Evolutionary conservation across 306 rosid species (phyloP), one percentile per base, ranked within the genome.

Genomic region (Lathyrus oleraceus): DNA sequence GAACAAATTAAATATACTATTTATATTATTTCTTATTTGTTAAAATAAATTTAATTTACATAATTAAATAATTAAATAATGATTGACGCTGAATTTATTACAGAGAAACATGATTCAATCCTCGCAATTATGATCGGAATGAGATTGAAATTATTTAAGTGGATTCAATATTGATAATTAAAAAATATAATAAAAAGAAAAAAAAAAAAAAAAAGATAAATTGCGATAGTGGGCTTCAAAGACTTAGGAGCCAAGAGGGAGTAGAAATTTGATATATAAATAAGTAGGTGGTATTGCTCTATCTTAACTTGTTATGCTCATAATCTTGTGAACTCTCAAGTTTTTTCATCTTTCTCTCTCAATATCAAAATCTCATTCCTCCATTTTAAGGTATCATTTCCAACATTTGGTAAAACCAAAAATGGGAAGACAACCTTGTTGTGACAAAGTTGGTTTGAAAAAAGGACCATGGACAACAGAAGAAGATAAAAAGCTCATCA

Each of bases 381-480:
- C 28, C 30, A 43, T 61, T 61, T 73, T 38, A 28, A 57, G 39
- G 63, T 35, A 8, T 36, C 80, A 64, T 74, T 79, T 67, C 39
- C 15, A 9, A 23, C 25, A 53, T 42, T 53, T 74, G 66, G 2
- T 25, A 12, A 38, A 58, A 20, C 45, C 20, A 75, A 71, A 74
- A 61, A 90, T 93, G 98, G 98, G 98, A 79, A 88, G 98, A 67
- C 97, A 93, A 77, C 98, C 98, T 4, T 93, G 98, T 62, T 93
- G 98, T 84, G 98, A 93, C 83, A 93, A 93, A 79, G 97, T 93
- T 49, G 98, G 98, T 65, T 72, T 93, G 87, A 93, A 93, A 88
- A 90, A 87, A 39, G 96, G 96, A 4, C 96, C 94, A 61, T 90
- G 96, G 97, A 88, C 92, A 16, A 81, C 87, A 13, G 98, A 93